Conservation (phyloP, 2,329 filamentous ascomycete genomes). For the Aspergillus arachidicola region DNA sequence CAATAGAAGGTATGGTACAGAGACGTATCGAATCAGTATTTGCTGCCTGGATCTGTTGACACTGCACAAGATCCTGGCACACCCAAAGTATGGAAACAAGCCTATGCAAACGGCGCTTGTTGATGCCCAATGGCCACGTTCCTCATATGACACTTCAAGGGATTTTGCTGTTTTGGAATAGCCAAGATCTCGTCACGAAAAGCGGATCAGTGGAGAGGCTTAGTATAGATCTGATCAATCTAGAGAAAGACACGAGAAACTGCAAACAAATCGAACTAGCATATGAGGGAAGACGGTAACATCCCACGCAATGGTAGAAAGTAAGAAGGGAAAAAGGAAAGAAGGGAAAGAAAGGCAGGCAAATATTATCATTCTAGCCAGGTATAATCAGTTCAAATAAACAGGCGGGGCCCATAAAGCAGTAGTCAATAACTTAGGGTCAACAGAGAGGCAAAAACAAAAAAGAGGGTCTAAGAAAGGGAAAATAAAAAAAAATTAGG, state of each 20-base stretch:
- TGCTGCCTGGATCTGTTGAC: conserved; percentile 21
- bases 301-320: conserved; percentile 16
- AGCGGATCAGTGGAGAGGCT: conserved; percentile 7
- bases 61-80: conserved; percentile 25
- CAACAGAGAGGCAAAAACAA: conserved; percentile 10
- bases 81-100: conserved; percentile 19
- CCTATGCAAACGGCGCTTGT: conserved; percentile 18
- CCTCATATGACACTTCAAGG: conserved; percentile 16
- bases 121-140: conserved; percentile 30
- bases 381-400: conserved; percentile 34
- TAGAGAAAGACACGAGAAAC: conserved; percentile 10
- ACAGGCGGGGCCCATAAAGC: conserved; percentile 34
- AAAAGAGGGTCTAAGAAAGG: conserved; percentile 10
- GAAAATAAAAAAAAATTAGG: conserved; percentile 10
- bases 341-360: conserved; percentile 7
- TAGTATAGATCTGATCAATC: conserved; percentile 13
- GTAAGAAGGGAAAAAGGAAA: conserved; percentile 19
- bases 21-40: conserved; percentile 28
- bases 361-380: conserved; percentile 23
- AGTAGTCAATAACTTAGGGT: conserved; percentile 14
- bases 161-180: conserved; percentile 16
- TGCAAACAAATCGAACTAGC: conserved; percentile 18
- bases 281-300: conserved; percentile 14
- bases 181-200: conserved; percentile 4
- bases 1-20: conserved; percentile 25